A percentile compares a stretch with the other conserved stretches of the same genome.
These are phyloP conservation scores for Plasmodium berghei DNA, from an alignment of 169 alveolate genomes.

Conservation along the genomic window DNA sequence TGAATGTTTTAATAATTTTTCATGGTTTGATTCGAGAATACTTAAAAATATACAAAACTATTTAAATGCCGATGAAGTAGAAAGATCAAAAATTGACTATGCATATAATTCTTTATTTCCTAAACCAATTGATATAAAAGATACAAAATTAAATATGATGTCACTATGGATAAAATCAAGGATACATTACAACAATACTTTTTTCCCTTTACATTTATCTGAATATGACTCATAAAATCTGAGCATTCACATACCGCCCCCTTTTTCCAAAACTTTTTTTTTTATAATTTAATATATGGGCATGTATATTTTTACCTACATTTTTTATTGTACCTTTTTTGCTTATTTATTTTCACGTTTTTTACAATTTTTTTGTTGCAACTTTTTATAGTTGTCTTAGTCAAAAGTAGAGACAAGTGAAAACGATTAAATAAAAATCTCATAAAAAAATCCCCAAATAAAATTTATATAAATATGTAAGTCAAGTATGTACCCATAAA, in stretches of 20 bases:
- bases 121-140: slow-evolving; percentile 77
- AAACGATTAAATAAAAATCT: too few relatives aligned
- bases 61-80: slow-evolving; percentile 76
- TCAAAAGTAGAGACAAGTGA: too few relatives aligned
- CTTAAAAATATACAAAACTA: slow-evolving; percentile 75
- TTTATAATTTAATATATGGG: background rate
- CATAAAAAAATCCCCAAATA: too few relatives aligned
- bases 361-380: too few relatives aligned
- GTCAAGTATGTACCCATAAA: too few relatives aligned
- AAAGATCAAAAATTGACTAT: slow-evolving; percentile 78
- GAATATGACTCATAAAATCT: slow-evolving; percentile 26
- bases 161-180: slow-evolving; percentile 81
- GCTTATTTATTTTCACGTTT: too few relatives aligned
- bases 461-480: too few relatives aligned
- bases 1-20: slow-evolving; percentile 76
- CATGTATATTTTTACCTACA: background rate
- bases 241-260: background rate
- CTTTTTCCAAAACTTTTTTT: background rate
- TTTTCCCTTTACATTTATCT: slow-evolving; percentile 64
- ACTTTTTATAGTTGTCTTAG: too few relatives aligned
- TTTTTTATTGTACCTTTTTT: too few relatives aligned
- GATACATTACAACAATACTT: slow-evolving; percentile 67
- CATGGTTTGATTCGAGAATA: slow-evolving; percentile 81
- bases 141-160: slow-evolving; percentile 80
- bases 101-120: slow-evolving; percentile 80